Base-by-base conservation (phyloP, 768 basidiomycete species). In the Coprinopsis cinerea region DNA sequence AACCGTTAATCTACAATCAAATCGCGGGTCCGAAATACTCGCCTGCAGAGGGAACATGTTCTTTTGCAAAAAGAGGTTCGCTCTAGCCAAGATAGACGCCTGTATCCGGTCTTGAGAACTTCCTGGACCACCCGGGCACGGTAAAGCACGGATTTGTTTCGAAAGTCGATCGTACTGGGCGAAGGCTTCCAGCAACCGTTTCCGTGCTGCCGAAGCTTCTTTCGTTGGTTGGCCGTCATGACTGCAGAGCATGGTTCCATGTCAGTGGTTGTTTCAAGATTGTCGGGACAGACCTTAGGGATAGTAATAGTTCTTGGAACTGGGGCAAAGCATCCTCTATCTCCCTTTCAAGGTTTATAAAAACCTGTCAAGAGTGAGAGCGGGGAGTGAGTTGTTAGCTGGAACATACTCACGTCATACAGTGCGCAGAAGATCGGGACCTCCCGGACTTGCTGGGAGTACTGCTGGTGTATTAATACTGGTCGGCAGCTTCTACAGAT, bases 1-100 rank as follows among this genome's bases (percentile, higher is more conserved):
- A 23, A n/a, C n/a, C n/a, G n/a, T n/a, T n/a, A n/a, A 32, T 32
- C 9, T 32, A 32, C 30, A 32, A 32, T 32, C 30, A 32, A 32
- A 9, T 15, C 3, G n/a, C 1, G 13, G 13, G 24, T 20, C n/a
- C 10, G 14, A 30, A 10, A 20, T 2, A n/a, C 13, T n/a, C 17
- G 83, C 87, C 73, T 92, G 85, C 6, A 95, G 69, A 15, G 88
- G 84, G 51, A 89, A 83, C 88, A 97, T 92, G 56, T 96, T 82
- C 59, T 86, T 90, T 62, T 90, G 85, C 54, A 99, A 67, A 63
- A 95, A 97, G 23, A 82, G 37, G 52, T 78, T 88, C 0, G 91
- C 88, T 2, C 88, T 76, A 2, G 79, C 79, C 50, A 82, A 72
- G 17, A 99, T 83, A 0, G 93, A 92, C 17, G 75, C 70, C 64